phyloP scores from a whole-genome alignment of 2,329 filamentous ascomycete species.

The Diplodia intermedia region DNA sequence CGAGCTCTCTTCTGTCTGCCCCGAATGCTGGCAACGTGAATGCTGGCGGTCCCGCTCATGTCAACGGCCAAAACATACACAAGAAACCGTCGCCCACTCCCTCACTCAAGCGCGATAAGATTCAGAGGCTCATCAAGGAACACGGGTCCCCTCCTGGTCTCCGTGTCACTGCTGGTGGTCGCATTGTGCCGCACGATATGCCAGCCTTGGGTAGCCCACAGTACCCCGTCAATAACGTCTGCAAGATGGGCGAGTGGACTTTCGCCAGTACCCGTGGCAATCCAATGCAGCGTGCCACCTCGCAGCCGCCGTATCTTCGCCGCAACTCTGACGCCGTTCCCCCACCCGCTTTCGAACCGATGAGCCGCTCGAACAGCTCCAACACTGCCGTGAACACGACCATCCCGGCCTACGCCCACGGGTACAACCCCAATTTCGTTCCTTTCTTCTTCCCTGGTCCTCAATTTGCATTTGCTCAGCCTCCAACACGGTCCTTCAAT shows the following conservation, averaged over 20 bases:
- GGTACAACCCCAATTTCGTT: background rate
- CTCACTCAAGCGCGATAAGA: constrained; percentile 58
- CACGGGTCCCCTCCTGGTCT: constrained; percentile 60
- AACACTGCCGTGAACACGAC: constrained; percentile 24
- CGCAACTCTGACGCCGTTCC: constrained; percentile 21
- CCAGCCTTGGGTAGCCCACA: constrained; percentile 43
- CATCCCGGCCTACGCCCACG: constrained; percentile 1
- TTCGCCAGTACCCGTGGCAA: background rate
- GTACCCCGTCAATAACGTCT: constrained; percentile 37
- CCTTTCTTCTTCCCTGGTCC: constrained; percentile 18
- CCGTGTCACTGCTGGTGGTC: constrained; percentile 60
- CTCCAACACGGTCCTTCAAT: constrained; percentile 7
- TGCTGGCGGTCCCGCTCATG: background rate
- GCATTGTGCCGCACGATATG: constrained; percentile 58
- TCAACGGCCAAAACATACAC: constrained; percentile 35
- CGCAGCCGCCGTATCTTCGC: constrained; percentile 21
- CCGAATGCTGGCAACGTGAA: constrained; percentile 3
- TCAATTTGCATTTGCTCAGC: background rate
- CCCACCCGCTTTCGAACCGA: constrained; percentile 10
- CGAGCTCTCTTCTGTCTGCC: background rate
- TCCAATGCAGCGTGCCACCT: constrained; percentile 12
- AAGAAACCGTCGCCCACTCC: constrained; percentile 57
- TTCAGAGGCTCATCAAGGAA: constrained; percentile 58
- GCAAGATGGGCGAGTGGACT: constrained; percentile 4
- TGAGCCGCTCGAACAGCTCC: constrained; percentile 30